phyloP scores from a whole-genome alignment of 2,329 filamentous ascomycete genomes.

The Thielaviopsis populi region DNA sequence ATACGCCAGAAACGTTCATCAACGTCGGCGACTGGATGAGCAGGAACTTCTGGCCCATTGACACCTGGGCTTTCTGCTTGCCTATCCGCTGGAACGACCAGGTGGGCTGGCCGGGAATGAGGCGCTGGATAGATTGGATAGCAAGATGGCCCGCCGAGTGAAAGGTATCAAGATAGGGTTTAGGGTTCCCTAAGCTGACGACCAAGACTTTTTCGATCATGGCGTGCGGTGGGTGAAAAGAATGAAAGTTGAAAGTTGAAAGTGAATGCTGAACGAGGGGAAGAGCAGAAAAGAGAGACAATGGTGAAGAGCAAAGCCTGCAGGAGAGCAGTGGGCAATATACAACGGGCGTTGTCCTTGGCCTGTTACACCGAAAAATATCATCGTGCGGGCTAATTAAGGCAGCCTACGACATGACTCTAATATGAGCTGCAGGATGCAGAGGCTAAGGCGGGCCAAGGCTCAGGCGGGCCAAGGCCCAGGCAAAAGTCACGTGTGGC shows the following conservation, averaged over 20 bases:
- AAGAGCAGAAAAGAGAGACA: not conserved
- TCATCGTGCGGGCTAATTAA: not conserved
- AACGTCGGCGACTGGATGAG: constrained; percentile 59
- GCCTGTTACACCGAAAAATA: not conserved
- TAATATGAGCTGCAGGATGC: too few relatives aligned
- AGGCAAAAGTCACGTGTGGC: not conserved
- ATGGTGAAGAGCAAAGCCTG: not conserved
- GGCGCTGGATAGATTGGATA: constrained; percentile 42
- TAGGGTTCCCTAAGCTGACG: constrained; percentile 76
- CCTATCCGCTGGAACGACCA: constrained; percentile 36
- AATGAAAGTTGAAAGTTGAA: too few relatives aligned
- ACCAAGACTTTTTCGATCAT: constrained; percentile 47
- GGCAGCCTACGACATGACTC: too few relatives aligned
- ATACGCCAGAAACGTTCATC: constrained; percentile 76
- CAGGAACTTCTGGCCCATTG: constrained; percentile 38
- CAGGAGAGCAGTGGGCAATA: not conserved
- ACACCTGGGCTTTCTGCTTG: constrained; percentile 37
- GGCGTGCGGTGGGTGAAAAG: constrained; percentile 16
- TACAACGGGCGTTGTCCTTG: not conserved
- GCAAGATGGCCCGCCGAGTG: constrained; percentile 79
- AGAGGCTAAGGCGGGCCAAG: not conserved
- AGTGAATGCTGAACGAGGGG: not conserved
- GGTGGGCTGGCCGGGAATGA: constrained; percentile 32
- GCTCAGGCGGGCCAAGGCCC: not conserved
- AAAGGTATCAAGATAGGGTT: constrained; percentile 58